Evolutionary conservation across 2,329 filamentous ascomycete species (phyloP).

Genomic region (Nemania bipapillata): DNA sequence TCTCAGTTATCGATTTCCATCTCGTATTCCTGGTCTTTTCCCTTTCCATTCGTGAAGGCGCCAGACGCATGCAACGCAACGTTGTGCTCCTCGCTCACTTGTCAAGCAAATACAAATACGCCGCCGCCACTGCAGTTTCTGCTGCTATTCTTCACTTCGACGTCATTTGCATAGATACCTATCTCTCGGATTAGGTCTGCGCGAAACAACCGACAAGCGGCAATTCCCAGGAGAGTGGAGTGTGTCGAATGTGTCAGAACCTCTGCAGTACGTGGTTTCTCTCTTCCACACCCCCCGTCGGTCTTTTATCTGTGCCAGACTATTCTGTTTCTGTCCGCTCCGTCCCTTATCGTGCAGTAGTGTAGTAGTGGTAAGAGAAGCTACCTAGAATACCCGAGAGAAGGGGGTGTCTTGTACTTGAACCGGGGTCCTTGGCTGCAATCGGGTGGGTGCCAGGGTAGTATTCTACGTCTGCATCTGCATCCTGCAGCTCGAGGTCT

Average conservation of each 20-base stretch:
- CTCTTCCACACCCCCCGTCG: slow-evolving; percentile 50
- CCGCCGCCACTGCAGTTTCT: too few relatives aligned
- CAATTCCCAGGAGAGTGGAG: slow-evolving; percentile 45
- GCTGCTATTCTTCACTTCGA: too few relatives aligned
- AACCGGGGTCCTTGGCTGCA: slow-evolving; percentile 22
- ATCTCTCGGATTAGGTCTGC: slow-evolving; percentile 14
- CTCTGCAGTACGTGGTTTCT: slow-evolving; percentile 57
- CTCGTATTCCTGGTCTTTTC: not conserved
- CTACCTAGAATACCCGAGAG: slow-evolving; percentile 31
- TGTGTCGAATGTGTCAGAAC: slow-evolving; percentile 55
- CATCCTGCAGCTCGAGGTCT: slow-evolving; percentile 25
- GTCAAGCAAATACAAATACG: not conserved
- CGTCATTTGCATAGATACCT: slow-evolving; percentile 3
- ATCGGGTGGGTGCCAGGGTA: slow-evolving; percentile 30
- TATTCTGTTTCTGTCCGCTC: slow-evolving; percentile 43
- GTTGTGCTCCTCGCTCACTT: not conserved
- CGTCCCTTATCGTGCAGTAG: slow-evolving; percentile 31
- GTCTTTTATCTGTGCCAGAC: slow-evolving; percentile 34
- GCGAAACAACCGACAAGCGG: slow-evolving; percentile 32
- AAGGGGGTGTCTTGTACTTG: slow-evolving; percentile 29
- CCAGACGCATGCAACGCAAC: not conserved
- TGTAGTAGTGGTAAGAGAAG: slow-evolving; percentile 43
- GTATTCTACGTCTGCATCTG: slow-evolving; percentile 29
- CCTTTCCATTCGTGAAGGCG: not conserved
- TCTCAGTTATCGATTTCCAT: slow-evolving; percentile 25